Evolutionary conservation across 2,329 filamentous ascomycete genomes (phyloP).

Genomic region (Pyrenochaeta sp.): DNA sequence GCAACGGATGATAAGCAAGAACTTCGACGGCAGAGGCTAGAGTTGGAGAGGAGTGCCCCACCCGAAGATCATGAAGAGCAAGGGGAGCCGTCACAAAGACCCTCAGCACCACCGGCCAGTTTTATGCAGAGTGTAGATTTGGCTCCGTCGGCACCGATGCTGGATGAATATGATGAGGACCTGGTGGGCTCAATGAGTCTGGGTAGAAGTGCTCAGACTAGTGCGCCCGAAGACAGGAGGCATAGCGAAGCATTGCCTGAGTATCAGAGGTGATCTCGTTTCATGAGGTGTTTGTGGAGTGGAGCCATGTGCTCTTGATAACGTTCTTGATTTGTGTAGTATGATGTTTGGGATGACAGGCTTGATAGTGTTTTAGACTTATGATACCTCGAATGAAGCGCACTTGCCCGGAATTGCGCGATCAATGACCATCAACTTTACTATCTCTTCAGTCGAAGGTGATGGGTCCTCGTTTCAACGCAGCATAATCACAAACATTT

Average conservation of each 20-base stretch:
- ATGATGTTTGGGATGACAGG: neutral
- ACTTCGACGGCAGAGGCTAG: constrained; percentile 62
- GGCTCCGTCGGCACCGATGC: constrained; percentile 41
- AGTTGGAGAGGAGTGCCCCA: constrained; percentile 54
- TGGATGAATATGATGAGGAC: constrained; percentile 46
- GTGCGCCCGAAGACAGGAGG: constrained; percentile 15
- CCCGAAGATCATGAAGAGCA: constrained; percentile 35
- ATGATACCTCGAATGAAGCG: constrained; percentile 12
- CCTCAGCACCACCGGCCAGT: constrained; percentile 27
- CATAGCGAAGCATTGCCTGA: constrained; percentile 40
- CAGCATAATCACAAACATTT: too few relatives aligned
- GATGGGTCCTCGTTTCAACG: too few relatives aligned
- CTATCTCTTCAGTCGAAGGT: too few relatives aligned
- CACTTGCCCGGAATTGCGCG: too few relatives aligned
- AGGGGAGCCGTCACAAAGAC: constrained; percentile 21
- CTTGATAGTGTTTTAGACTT: constrained; percentile 2
- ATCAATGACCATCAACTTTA: too few relatives aligned
- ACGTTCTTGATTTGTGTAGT: neutral
- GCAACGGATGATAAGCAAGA: constrained; percentile 80
- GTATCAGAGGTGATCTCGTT: constrained; percentile 36
- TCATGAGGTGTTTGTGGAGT: constrained; percentile 7
- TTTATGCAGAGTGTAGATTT: constrained; percentile 19
- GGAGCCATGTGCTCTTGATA: neutral
- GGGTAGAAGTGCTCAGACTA: constrained; percentile 16
- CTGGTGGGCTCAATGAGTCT: constrained; percentile 40